Base-by-base conservation (phyloP, 306 rosid genomes). In the Dalbergia cultrata region DNA sequence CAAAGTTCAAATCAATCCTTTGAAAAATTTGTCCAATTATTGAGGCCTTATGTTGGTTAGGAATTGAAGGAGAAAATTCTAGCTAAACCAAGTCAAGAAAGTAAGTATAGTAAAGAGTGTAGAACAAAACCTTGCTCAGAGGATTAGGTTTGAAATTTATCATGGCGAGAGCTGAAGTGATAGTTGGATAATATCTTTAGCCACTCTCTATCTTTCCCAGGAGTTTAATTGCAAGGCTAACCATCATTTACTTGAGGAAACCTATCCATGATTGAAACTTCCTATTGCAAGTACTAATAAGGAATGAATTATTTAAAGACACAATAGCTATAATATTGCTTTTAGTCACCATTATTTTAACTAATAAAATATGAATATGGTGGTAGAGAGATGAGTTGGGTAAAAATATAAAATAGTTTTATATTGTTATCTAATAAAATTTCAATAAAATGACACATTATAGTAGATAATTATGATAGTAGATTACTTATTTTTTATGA, bases 1-100 rank as follows among this genome's bases (percentile, higher is more conserved):
- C 26, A 58, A 78, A 66, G 75, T 79, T 82, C 72, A 44, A 87
- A 83, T 85, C 84, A 74, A 59, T 70, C 66, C 10, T n/a, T 54
- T 16, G 18, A 63, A 69, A 72, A 22, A 0, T 53, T 45, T 18
- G 18, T 64, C 7, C 50, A 52, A 62, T 70, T 43, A 57, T 79
- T 34, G 57, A 34, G 13, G 54, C 8, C 1, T 53, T 18, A 14
- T 19, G 45, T 72, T 18, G 80, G 80, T 72, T 72, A 67, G 71
- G 66, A 85, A 58, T 77, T 17, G 64, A 52, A 49, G 62, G 68
- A 37, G 53, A n/a, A 64, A n/a, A 53, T 31, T 16, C 9, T 2
- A 65, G 33, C 81, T 47, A 59, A 72, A 78, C 44, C 31, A 59
- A 43, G 77, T 68, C 62, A 72, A 4, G 17, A 9, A 57, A 56